Evolutionary conservation across 139 green algal genomes (phyloP).

Genomic region (Diplosphaera chodatii): DNA sequence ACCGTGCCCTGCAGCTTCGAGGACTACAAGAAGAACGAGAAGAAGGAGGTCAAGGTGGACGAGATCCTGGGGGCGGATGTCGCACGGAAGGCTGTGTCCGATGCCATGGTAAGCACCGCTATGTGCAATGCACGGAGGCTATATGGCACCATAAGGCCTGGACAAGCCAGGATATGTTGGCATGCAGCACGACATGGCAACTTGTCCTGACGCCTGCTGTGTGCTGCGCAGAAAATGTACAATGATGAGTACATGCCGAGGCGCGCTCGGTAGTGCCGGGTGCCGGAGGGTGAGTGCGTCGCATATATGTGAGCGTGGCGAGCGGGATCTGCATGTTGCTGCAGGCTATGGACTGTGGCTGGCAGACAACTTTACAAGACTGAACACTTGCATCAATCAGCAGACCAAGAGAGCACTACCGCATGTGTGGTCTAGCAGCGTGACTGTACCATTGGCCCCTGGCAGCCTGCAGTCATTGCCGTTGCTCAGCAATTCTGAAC

Average conservation of each 20-base stretch:
- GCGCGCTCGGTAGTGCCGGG: conserved; percentile 17
- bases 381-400: too few relatives aligned
- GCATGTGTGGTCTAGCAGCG: too few relatives aligned
- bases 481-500: too few relatives aligned
- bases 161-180: too few relatives aligned
- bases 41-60: conserved; percentile 91
- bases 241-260: conserved; percentile 73
- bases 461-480: too few relatives aligned
- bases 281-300: too few relatives aligned
- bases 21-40: conserved; percentile 95
- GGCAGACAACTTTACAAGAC: too few relatives aligned
- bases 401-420: too few relatives aligned
- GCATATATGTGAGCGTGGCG: too few relatives aligned
- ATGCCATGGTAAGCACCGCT: conserved; percentile 58
- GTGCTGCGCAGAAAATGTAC: conserved; percentile 44
- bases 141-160: background rate
- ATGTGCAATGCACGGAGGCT: background rate
- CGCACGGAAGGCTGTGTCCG: conserved; percentile 64
- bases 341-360: too few relatives aligned
- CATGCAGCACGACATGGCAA: background rate
- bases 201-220: background rate
- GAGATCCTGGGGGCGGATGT: conserved; percentile 77
- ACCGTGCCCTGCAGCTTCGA: conserved; percentile 58
- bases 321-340: too few relatives aligned
- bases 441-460: too few relatives aligned